Evolutionary conservation across 2,329 filamentous ascomycete genomes (phyloP), one percentile per base, ranked within the genome.

Genomic region (Epicoccum nigrum): DNA sequence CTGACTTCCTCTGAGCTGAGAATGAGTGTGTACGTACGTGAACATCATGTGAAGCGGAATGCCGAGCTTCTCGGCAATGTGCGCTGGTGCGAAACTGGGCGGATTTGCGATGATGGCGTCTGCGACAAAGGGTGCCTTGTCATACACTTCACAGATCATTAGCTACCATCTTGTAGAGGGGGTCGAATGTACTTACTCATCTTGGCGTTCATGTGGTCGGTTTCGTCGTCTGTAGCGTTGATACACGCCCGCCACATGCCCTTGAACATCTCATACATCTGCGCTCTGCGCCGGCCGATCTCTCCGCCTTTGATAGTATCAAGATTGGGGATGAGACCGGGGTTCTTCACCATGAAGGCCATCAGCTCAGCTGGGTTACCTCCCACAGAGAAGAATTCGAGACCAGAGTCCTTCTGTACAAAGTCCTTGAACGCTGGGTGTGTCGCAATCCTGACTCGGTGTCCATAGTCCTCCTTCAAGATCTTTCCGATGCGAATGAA

Each of bases 291-390:
- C 19, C 80, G 78, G 0, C 85, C 83, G 51, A 93, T 86, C 59
- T 93, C 89, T 3, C 89, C 89, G 1, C 85, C 83, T 55, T 84
- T 86, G 47, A 93, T 82, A 0, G 87, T 87, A 55, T 89, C 84
- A 19, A 92, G 75, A 1, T 82, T 87, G 0, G 90, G 89, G 2
- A 94, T 88, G 70, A 93, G 79, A 4, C 89, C 88, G 0, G 80
- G 88, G 63, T 93, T 92, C 74, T 91, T 91, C 27, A 92, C 88
- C 90, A 94, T 93, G 70, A 92, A 93, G 0, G 88, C 86, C 90
- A 93, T 93, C 1, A 94, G 77, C 70, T 92, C 88, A 0, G 86
- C 84, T 2, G 90, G 90, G 61, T 93, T 86, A 1, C 90, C 90
- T 1, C 89, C 89, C 2, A 92, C 83, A 1, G 84, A 87, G 72